Evolutionary conservation across 164 flowering plant species (phyloP).

Genomic region (Annona cherimola): DNA sequence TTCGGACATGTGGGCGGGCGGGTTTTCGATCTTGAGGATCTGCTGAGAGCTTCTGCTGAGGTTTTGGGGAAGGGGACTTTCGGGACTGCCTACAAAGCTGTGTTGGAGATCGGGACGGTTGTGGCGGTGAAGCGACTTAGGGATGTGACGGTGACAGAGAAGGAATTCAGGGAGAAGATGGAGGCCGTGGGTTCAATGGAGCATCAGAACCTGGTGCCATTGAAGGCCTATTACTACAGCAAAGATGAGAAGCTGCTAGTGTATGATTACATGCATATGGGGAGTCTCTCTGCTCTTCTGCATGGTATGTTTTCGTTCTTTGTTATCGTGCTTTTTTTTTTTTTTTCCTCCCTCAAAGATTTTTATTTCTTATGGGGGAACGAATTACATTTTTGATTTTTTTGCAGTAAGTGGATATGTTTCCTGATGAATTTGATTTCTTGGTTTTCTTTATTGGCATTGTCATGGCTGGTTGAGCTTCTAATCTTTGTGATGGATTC

Average conservation of each 20-base stretch:
- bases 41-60: conserved; percentile 78
- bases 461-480: not conserved
- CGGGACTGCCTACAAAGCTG: conserved; percentile 77
- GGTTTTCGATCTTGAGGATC: conserved; percentile 58
- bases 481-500: not conserved
- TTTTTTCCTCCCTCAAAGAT: not conserved
- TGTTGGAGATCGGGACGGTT: conserved; percentile 50
- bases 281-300: conserved; percentile 93
- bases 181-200: conserved; percentile 59
- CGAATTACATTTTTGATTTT: not conserved
- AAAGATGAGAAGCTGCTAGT: conserved; percentile 86
- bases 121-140: conserved; percentile 92
- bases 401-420: not conserved
- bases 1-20: conserved; percentile 32
- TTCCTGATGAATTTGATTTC: too few relatives aligned
- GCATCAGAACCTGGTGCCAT: conserved; percentile 70
- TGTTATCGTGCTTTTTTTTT: not conserved
- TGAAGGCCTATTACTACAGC: conserved; percentile 72
- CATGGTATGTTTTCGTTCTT: conserved; percentile 56
- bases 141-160: conserved; percentile 60
- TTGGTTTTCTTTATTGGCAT: not conserved
- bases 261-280: conserved; percentile 85
- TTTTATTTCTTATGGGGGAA: not conserved
- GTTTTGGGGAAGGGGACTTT: conserved; percentile 81
- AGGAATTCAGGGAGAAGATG: conserved; percentile 72